Base-by-base conservation (phyloP, 2,329 filamentous ascomycete genomes). In the Clarireedia monteithiana region DNA sequence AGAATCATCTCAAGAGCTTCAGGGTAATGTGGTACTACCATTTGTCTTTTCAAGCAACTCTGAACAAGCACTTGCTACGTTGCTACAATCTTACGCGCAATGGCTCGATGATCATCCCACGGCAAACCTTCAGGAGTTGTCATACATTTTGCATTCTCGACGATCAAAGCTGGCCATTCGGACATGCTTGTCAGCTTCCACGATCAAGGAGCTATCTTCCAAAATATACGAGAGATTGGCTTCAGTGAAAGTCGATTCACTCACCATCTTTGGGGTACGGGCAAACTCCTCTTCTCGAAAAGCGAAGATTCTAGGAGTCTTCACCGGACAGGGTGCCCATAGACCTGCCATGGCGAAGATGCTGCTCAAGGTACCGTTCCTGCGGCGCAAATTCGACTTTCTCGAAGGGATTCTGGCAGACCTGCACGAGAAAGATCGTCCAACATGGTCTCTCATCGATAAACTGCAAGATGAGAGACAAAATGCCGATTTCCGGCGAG, bases 401-500 rank as follows among this genome's bases (percentile, higher is more conserved):
- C 53, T 60, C 7, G 48, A 60, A 15, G 10, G 10, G 2, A 5
- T 23, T 6, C 53, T 60, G 3, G 50, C 45, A 38, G 30, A 12
- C 6, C 48, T 60, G 12, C 58, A 56, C 6, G n/a, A 6, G 5
- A 23, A 14, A 7, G 42, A 56, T 30, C 26, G 56, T 20, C 58
- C 58, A 5, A 26, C 39, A 5, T 61, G 58, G 58, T 55, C 48
- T 23, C 17, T 59, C 1, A 27, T 69, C 2, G 66, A 70, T 38
- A 70, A 74, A 59, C 66, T 75, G 5, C 49, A 69, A 26, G 70
- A 72, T 1, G 45, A 44, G 1, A 6, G 14, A 5, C n/a, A 20
- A 5, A 7, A 17, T 0, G 51, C 56, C 73, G 3, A 63, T 65
- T 4, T 74, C 72, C 1, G 72, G 75, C 27, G 48, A 17, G 40